phyloP scores from a whole-genome alignment of 2,329 filamentous ascomycete species.

The Pyrenophora teres region DNA sequence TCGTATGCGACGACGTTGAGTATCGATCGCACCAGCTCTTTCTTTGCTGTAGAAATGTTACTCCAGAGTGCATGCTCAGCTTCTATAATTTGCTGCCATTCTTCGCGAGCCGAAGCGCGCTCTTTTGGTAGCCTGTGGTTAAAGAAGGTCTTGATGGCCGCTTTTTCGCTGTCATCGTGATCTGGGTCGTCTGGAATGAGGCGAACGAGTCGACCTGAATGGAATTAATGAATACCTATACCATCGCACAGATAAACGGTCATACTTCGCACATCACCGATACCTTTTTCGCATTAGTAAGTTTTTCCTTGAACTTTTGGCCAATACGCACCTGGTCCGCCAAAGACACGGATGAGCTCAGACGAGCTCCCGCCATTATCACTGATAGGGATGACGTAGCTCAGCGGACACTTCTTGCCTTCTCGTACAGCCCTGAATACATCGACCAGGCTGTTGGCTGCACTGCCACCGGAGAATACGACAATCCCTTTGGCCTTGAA shows the following conservation, averaged over 20 bases:
- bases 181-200: slow-evolving; percentile 72
- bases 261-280: slow-evolving; percentile 77
- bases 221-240: neutral
- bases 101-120: slow-evolving; percentile 65
- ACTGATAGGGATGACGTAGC: slow-evolving; percentile 91
- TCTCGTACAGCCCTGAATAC: slow-evolving; percentile 71
- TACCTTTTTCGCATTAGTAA: slow-evolving; percentile 44
- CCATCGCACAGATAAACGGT: slow-evolving; percentile 11
- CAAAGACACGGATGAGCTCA: slow-evolving; percentile 91
- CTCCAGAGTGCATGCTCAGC: slow-evolving; percentile 77
- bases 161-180: slow-evolving; percentile 59
- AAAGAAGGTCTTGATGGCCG: slow-evolving; percentile 80
- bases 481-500: slow-evolving; percentile 64
- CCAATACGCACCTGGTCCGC: slow-evolving; percentile 72
- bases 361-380: slow-evolving; percentile 95
- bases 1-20: slow-evolving; percentile 57
- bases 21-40: slow-evolving; percentile 57
- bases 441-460: slow-evolving; percentile 92
- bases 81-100: slow-evolving; percentile 91
- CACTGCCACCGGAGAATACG: slow-evolving; percentile 89
- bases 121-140: slow-evolving; percentile 78
- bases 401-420: slow-evolving; percentile 69
- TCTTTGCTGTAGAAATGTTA: slow-evolving; percentile 56
- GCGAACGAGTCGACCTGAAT: slow-evolving; percentile 78
- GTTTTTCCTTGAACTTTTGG: neutral